These are phyloP conservation scores for Tolypocladium endophyticum DNA, from an alignment of 2,329 filamentous ascomycete species.

Conservation along the genomic window DNA sequence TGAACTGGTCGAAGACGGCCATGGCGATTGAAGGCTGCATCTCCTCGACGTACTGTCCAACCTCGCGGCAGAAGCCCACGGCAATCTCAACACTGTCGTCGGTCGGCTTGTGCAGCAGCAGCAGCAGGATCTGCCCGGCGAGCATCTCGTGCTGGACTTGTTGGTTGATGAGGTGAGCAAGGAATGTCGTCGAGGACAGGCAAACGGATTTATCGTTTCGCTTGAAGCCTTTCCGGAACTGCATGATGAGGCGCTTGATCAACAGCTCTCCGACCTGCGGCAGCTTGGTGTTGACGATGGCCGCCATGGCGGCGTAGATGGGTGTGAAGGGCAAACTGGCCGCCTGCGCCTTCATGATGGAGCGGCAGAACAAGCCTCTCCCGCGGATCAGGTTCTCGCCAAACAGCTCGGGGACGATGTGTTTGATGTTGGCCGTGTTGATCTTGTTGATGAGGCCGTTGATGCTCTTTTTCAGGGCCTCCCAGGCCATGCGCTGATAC, in stretches of 20 bases:
- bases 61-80: slow-evolving; percentile 83
- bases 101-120: slow-evolving; percentile 90
- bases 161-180: slow-evolving; percentile 91
- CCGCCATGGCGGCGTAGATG: slow-evolving; percentile 90
- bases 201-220: slow-evolving; percentile 96
- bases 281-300: slow-evolving; percentile 95
- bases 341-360: slow-evolving; percentile 97
- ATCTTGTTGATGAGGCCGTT: slow-evolving; percentile 99
- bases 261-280: slow-evolving; percentile 90
- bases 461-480: slow-evolving; percentile 96
- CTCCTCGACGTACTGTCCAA: slow-evolving; percentile 88
- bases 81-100: slow-evolving; percentile 98
- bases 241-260: slow-evolving; percentile 72
- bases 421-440: slow-evolving; percentile 96
- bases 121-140: slow-evolving; percentile 80
- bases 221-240: slow-evolving; percentile 92
- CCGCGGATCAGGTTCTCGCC: slow-evolving; percentile 88
- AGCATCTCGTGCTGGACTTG: slow-evolving; percentile 93
- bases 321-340: slow-evolving; percentile 92
- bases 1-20: slow-evolving; percentile 90
- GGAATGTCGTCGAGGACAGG: slow-evolving; percentile 82
- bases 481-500: slow-evolving; percentile 98
- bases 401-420: slow-evolving; percentile 93
- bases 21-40: slow-evolving; percentile 85
- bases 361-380: slow-evolving; percentile 84